phyloP scores from a whole-genome alignment of 2,329 filamentous ascomycete genomes.

The Aspergillus jensenii region DNA sequence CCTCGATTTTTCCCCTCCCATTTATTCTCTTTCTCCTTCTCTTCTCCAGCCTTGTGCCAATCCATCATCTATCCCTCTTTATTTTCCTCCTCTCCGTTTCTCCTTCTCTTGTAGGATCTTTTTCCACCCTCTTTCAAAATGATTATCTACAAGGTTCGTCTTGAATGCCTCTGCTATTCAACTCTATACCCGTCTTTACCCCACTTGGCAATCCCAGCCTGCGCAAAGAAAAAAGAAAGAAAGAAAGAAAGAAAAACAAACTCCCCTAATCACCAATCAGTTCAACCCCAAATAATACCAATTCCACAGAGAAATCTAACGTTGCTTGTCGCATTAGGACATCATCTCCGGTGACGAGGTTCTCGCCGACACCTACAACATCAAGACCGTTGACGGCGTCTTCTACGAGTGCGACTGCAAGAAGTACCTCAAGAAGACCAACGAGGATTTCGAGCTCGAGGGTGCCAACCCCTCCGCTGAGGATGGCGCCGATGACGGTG shows the following conservation, averaged over 20 bases:
- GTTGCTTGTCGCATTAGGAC: constrained; percentile 61
- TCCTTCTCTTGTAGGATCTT: constrained; percentile 19
- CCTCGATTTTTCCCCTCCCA: constrained; percentile 29
- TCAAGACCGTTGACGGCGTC: constrained; percentile 75
- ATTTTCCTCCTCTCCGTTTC: constrained; percentile 21
- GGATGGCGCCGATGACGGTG: constrained; percentile 69
- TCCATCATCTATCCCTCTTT: constrained; percentile 19
- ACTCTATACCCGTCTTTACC: not conserved
- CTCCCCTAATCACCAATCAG: not conserved
- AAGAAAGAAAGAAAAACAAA: not conserved
- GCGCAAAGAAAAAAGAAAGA: constrained; percentile 1
- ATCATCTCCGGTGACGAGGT: constrained; percentile 88
- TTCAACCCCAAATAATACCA: not conserved
- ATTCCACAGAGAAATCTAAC: constrained; percentile 6
- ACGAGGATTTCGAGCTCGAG: constrained; percentile 61
- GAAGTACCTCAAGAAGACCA: constrained; percentile 76
- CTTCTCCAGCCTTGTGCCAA: constrained; percentile 25
- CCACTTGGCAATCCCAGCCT: constrained; percentile 6
- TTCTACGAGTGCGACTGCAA: constrained; percentile 89
- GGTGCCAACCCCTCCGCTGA: constrained; percentile 98
- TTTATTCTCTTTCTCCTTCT: constrained; percentile 29
- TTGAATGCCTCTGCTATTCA: not conserved
- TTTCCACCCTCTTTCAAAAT: constrained; percentile 55
- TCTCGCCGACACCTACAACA: constrained; percentile 89
- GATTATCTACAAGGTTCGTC: constrained; percentile 69